Conservation (phyloP, 805 yeast species). For the Pichia rugopelliculosa region DNA sequence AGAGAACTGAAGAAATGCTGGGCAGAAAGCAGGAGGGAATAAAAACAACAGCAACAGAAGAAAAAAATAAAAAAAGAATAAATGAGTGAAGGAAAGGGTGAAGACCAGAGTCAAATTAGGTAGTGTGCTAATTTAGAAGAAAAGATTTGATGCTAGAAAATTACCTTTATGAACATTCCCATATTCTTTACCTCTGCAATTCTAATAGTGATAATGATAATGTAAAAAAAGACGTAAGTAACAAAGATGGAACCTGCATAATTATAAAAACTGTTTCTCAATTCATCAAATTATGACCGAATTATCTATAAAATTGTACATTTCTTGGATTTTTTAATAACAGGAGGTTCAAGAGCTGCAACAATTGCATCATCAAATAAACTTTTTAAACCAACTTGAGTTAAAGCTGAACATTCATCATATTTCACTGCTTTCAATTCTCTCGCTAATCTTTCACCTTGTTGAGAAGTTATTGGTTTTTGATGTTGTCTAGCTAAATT, state of each 20-base stretch:
- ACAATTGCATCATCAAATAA: conserved; percentile 99
- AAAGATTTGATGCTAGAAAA: no score
- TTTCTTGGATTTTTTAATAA: conserved; percentile 69
- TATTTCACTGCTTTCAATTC: conserved; percentile 93
- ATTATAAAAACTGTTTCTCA: background rate
- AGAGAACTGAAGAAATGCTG: background rate
- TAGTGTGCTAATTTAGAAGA: background rate
- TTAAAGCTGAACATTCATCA: conserved; percentile 95
- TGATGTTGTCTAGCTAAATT: conserved; percentile 86
- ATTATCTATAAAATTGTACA: conserved; percentile 65
- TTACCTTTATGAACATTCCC: background rate
- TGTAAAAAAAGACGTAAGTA: background rate
- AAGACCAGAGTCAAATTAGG: background rate
- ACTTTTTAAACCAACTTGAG: conserved; percentile 93
- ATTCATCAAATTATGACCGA: background rate
- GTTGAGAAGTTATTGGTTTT: conserved; percentile 75
- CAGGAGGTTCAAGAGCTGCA: conserved; percentile 96
- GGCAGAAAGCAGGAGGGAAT: background rate
- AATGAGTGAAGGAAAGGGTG: no score
- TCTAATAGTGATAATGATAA: background rate
- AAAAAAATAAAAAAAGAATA: background rate
- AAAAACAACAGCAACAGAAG: background rate
- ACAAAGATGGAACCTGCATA: background rate
- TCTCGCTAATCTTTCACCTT: conserved; percentile 88
- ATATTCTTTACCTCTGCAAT: background rate